A percentile compares a stretch with the other conserved stretches of the same genome.
These are phyloP conservation scores for Metarhizium sp. DNA, from an alignment of 2,329 filamentous ascomycete species.

Conservation along the genomic window DNA sequence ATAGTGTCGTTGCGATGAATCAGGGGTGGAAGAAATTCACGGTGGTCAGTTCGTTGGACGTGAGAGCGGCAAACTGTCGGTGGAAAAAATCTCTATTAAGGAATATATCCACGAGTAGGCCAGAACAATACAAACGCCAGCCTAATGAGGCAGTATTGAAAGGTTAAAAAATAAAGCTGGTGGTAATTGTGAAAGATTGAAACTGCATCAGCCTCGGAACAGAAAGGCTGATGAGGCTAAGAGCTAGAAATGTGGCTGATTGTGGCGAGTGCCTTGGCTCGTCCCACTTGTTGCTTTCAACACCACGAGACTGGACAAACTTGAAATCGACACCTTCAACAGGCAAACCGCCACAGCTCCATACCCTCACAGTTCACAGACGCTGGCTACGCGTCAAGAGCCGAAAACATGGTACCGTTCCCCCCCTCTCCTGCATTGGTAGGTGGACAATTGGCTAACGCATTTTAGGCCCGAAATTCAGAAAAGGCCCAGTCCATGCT, in stretches of 20 bases:
- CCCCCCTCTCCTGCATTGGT: not conserved
- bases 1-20: not conserved
- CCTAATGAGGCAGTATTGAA: not conserved
- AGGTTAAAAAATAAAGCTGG: not conserved
- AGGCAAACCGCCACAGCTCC: not conserved
- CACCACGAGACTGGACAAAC: not conserved
- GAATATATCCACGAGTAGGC: too few relatives aligned
- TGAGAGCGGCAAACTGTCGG: too few relatives aligned
- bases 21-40: not conserved
- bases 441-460: not conserved
- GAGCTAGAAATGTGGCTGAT: not conserved
- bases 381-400: not conserved
- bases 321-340: not conserved
- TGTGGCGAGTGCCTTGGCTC: not conserved
- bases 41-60: too few relatives aligned
- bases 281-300: not conserved
- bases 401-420: not conserved
- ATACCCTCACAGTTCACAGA: not conserved
- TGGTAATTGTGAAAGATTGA: not conserved
- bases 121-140: not conserved
- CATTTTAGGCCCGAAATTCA: conserved; percentile 73
- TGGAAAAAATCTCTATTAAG: not conserved
- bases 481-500: conserved; percentile 99
- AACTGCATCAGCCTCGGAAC: not conserved
- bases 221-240: not conserved